A percentile compares a stretch with the other conserved stretches of the same genome.
Conservation (phyloP, 495 filamentous ascomycete genomes). For the Xylaria castorea region DNA sequence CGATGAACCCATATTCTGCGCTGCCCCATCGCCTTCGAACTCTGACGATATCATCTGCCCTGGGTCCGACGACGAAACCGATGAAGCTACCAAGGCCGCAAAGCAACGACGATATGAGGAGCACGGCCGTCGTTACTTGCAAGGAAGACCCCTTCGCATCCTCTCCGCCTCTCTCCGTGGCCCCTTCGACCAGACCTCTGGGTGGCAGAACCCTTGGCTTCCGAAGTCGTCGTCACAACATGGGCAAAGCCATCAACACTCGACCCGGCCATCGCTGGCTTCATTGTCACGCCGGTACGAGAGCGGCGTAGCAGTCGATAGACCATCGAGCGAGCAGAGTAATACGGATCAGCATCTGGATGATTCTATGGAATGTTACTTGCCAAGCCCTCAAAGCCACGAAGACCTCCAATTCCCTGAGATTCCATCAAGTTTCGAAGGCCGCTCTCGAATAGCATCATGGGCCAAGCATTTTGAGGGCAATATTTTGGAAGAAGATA, state of each 20-base stretch:
- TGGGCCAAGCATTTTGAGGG: constrained; percentile 34
- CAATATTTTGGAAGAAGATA: constrained; percentile 30
- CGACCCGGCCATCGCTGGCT: no score
- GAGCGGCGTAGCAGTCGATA: neutral
- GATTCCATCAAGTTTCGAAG: constrained; percentile 13
- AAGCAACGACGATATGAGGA: constrained; percentile 65
- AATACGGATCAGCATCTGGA: constrained; percentile 20
- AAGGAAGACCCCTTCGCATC: constrained; percentile 63
- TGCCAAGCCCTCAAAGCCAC: constrained; percentile 41
- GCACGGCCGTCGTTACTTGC: constrained; percentile 63
- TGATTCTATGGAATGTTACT: constrained; percentile 36
- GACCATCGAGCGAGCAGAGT: constrained; percentile 16
- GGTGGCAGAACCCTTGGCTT: constrained; percentile 72
- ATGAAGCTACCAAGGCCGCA: constrained; percentile 44
- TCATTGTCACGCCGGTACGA: neutral
- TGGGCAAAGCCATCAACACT: constrained; percentile 24
- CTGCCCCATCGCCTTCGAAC: constrained; percentile 41
- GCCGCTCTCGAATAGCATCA: constrained; percentile 33
- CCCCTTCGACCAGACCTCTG: constrained; percentile 61
- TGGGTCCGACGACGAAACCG: constrained; percentile 67
- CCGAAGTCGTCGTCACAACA: constrained; percentile 32
- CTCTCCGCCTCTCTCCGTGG: constrained; percentile 67
- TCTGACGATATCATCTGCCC: constrained; percentile 51
- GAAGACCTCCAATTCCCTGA: constrained; percentile 26
- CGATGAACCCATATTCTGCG: constrained; percentile 55